phyloP scores from a whole-genome alignment of 2,329 filamentous ascomycete genomes.

The Tricladium varicosporioides region DNA sequence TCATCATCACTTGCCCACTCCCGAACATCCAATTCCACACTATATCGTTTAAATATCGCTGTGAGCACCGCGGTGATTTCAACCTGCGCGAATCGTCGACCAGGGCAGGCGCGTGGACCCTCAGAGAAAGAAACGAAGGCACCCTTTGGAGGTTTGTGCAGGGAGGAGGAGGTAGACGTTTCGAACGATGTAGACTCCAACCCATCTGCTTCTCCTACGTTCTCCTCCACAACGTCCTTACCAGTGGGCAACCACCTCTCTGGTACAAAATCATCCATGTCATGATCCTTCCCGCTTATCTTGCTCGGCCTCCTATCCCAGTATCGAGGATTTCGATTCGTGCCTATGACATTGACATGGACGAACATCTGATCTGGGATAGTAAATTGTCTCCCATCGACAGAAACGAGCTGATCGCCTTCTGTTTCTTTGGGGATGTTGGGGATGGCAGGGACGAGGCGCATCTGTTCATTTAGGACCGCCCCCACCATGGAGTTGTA shows the following conservation, averaged over 20 bases:
- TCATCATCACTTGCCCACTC: slow-evolving; percentile 31
- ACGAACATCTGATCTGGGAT: slow-evolving; percentile 38
- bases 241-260: slow-evolving; percentile 49
- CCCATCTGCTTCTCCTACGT: slow-evolving; percentile 1
- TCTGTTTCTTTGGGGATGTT: slow-evolving; percentile 50
- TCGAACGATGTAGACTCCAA: slow-evolving; percentile 12
- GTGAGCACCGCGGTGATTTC: slow-evolving; percentile 35
- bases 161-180: slow-evolving; percentile 14
- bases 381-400: slow-evolving; percentile 16
- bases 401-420: slow-evolving; percentile 10
- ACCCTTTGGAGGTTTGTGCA: slow-evolving; percentile 29
- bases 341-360: slow-evolving; percentile 42
- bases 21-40: slow-evolving; percentile 30
- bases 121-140: slow-evolving; percentile 36
- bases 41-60: slow-evolving; percentile 25
- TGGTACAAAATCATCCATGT: slow-evolving; percentile 46
- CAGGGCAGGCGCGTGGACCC: slow-evolving; percentile 38
- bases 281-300: slow-evolving; percentile 1
- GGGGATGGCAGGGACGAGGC: slow-evolving; percentile 51
- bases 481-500: slow-evolving; percentile 30
- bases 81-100: slow-evolving; percentile 37
- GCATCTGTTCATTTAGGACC: slow-evolving; percentile 49
- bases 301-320: slow-evolving; percentile 41
- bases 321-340: slow-evolving; percentile 54
- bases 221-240: slow-evolving; percentile 3